Percentiles rank a stretch among this genome's conserved stretches.
Conservation (phyloP, 176 grass and related monocot species). For the Secale cereale region DNA sequence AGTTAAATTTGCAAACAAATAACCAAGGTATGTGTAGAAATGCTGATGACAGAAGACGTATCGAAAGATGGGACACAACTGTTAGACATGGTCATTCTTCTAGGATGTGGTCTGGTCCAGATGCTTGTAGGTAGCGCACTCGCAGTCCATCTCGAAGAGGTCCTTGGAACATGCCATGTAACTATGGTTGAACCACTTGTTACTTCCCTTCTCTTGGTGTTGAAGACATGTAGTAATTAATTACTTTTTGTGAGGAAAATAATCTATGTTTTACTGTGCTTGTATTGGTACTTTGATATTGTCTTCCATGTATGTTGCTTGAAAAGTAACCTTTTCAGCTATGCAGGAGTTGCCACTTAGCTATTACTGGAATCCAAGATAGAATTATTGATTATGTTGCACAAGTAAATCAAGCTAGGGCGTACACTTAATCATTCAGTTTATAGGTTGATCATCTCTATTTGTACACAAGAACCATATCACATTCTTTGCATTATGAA, state of each 20-base stretch:
- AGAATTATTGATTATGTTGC: background rate
- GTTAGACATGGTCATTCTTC: conserved; percentile 36
- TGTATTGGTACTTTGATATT: background rate
- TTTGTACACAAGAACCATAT: background rate
- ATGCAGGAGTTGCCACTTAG: background rate
- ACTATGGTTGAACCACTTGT: conserved; percentile 29
- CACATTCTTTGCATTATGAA: background rate
- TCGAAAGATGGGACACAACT: conserved; percentile 37
- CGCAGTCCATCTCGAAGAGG: conserved; percentile 56
- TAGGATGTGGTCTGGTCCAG: conserved; percentile 42
- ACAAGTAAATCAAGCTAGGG: conserved; percentile 10
- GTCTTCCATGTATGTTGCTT: background rate
- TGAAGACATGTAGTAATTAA: no score
- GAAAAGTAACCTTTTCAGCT: background rate
- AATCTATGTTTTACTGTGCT: background rate
- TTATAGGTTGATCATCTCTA: conserved; percentile 4
- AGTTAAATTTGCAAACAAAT: conserved; percentile 25
- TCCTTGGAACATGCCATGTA: conserved; percentile 43
- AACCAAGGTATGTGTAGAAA: conserved; percentile 41
- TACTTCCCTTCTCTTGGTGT: background rate
- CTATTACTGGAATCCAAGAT: background rate
- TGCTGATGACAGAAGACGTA: conserved; percentile 39
- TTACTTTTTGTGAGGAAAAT: background rate
- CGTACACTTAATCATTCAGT: background rate
- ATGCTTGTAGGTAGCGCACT: conserved; percentile 50